A percentile compares a stretch with the other conserved stretches of the same genome.
Conservation (phyloP, 1,284 basidiomycete species). For the Termitomyces sp. region DNA sequence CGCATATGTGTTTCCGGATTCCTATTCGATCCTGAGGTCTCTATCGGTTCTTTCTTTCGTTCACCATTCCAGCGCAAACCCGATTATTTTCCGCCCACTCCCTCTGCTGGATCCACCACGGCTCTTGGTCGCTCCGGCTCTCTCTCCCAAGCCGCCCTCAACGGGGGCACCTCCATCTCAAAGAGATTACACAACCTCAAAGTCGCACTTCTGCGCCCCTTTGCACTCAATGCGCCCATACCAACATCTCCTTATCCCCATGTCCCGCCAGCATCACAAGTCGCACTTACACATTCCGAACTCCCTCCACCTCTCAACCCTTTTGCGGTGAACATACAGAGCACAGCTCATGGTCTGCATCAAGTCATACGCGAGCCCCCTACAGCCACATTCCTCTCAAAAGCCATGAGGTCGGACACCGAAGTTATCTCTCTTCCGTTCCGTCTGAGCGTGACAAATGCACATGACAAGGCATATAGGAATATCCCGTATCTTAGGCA, state of each 20-base stretch:
- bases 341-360: constrained; percentile 18
- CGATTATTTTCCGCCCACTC: constrained; percentile 27
- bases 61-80: constrained; percentile 34
- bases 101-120: constrained; percentile 17
- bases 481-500: constrained; percentile 88
- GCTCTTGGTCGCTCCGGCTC: constrained; percentile 30
- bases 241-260: constrained; percentile 18
- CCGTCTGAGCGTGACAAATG: constrained; percentile 51
- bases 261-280: constrained; percentile 15
- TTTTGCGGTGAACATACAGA: constrained; percentile 16
- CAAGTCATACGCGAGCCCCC: constrained; percentile 26
- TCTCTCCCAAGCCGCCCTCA: constrained; percentile 20
- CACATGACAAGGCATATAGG: constrained; percentile 48
- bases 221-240: constrained; percentile 20
- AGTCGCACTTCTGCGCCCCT: constrained; percentile 28
- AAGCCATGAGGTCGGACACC: constrained; percentile 42
- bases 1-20: constrained; percentile 91
- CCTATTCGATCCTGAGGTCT: constrained; percentile 82
- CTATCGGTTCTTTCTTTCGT: constrained; percentile 49
- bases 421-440: constrained; percentile 60
- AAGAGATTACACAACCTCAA: constrained; percentile 30
- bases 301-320: constrained; percentile 5
- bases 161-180: constrained; percentile 31
- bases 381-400: constrained; percentile 42
- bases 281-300: constrained; percentile 14